phyloP scores from a whole-genome alignment of 495 filamentous ascomycete genomes.

The Extremus antarcticus region DNA sequence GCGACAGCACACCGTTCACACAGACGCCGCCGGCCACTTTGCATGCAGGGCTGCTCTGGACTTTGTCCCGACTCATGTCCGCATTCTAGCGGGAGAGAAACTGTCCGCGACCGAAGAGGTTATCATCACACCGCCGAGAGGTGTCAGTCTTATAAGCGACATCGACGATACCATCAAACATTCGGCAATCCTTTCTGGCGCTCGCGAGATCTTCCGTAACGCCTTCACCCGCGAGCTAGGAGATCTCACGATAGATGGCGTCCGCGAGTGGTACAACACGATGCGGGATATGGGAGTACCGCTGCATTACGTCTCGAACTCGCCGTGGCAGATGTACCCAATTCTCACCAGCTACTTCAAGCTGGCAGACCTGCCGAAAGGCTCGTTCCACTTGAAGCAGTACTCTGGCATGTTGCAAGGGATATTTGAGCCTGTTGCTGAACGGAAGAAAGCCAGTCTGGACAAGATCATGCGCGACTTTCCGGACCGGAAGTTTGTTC shows the following conservation, averaged over 20 bases:
- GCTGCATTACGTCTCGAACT: constrained; percentile 87
- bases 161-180: constrained; percentile 98
- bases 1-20: constrained; percentile 65
- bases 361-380: constrained; percentile 66
- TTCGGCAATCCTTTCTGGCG: constrained; percentile 74
- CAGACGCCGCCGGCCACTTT: constrained; percentile 84
- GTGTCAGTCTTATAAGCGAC: constrained; percentile 90
- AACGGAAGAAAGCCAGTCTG: constrained; percentile 78
- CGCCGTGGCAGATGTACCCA: constrained; percentile 92
- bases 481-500: constrained; percentile 75
- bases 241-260: constrained; percentile 74
- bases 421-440: constrained; percentile 94
- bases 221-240: constrained; percentile 78
- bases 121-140: constrained; percentile 61
- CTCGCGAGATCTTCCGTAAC: constrained; percentile 90
- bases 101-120: constrained; percentile 70
- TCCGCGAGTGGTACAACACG: constrained; percentile 75
- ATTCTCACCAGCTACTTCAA: constrained; percentile 75
- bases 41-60: constrained; percentile 61
- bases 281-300: constrained; percentile 65
- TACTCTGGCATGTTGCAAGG: constrained; percentile 94
- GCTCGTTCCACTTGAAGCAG: constrained; percentile 88
- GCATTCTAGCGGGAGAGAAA: constrained; percentile 75
- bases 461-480: constrained; percentile 83
- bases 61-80: constrained; percentile 81